These are phyloP conservation scores for Gracilaria gracilis DNA, from an alignment of 23 red algal species.

Conservation along the genomic window DNA sequence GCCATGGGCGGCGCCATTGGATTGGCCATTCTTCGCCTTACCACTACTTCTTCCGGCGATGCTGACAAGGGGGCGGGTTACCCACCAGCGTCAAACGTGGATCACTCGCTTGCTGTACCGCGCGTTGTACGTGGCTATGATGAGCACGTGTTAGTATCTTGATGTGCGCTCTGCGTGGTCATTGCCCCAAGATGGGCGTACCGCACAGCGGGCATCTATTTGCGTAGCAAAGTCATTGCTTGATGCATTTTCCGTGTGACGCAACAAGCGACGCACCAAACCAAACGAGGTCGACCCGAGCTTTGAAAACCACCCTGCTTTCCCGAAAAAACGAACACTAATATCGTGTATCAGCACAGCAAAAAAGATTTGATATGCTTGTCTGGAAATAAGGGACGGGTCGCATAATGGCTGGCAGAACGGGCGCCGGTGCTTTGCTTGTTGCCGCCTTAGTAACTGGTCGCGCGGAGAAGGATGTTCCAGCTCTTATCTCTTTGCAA, in stretches of 20 bases:
- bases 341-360: constrained; percentile 73
- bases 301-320: constrained; percentile 81
- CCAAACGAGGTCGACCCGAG: constrained; percentile 57
- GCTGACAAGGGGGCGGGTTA: neutral
- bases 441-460: constrained; percentile 83
- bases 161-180: neutral
- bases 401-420: constrained; percentile 94
- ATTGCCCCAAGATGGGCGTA: constrained; percentile 5
- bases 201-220: constrained; percentile 80
- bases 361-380: constrained; percentile 78
- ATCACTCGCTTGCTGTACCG: neutral
- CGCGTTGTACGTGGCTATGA: neutral
- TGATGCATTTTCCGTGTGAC: constrained; percentile 45
- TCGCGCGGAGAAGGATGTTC: constrained; percentile 38
- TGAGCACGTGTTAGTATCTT: neutral
- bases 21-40: no score
- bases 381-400: constrained; percentile 97
- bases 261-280: neutral
- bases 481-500: constrained; percentile 71
- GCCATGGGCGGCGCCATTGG: no score
- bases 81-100: constrained; percentile 5
- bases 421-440: constrained; percentile 93
- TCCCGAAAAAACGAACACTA: constrained; percentile 90
- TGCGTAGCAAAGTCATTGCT: constrained; percentile 55
- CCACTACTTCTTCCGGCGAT: no score